A percentile compares a stretch with the other conserved stretches of the same genome.
These are phyloP conservation scores for Nemophila menziesii DNA, from an alignment of 257 asterid species.

Conservation along the genomic window DNA sequence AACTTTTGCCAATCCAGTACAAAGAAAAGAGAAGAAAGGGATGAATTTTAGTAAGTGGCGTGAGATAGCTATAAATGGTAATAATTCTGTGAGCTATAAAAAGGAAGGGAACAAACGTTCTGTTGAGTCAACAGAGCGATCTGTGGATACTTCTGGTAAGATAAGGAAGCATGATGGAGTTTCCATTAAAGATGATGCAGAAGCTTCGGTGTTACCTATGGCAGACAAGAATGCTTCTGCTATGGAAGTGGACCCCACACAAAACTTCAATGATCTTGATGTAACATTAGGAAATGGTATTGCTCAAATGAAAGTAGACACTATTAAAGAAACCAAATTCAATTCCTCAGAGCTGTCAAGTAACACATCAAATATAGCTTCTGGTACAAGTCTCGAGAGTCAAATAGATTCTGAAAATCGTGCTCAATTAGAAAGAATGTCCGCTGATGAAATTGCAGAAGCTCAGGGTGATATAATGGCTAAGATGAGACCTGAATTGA, in stretches of 20 bases:
- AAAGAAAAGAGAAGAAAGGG: slow-evolving; percentile 55
- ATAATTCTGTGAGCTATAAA: slow-evolving; percentile 10
- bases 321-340: slow-evolving; percentile 8
- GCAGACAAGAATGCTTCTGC: slow-evolving; percentile 11
- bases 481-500: slow-evolving; percentile 53
- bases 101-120: slow-evolving; percentile 14
- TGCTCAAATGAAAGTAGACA: slow-evolving; percentile 9
- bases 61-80: slow-evolving; percentile 25
- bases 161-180: slow-evolving; percentile 9
- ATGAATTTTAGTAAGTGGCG: slow-evolving; percentile 51
- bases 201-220: slow-evolving; percentile 10
- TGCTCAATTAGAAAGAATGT: slow-evolving; percentile 54
- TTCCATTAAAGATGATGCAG: slow-evolving; percentile 9
- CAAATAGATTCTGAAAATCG: slow-evolving; percentile 81
- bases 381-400: slow-evolving; percentile 35
- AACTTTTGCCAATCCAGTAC: slow-evolving; percentile 44
- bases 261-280: slow-evolving; percentile 10
- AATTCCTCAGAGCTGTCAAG: slow-evolving; percentile 9
- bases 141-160: slow-evolving; percentile 13
- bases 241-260: slow-evolving; percentile 10
- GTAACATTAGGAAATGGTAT: slow-evolving; percentile 6
- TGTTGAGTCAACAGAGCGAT: slow-evolving; percentile 11
- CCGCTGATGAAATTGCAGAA: slow-evolving; percentile 73
- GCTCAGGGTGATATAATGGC: slow-evolving; percentile 67
- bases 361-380: slow-evolving; percentile 11